phyloP scores from a whole-genome alignment of 2,329 filamentous ascomycete species.

The Paraphoma sp. region DNA sequence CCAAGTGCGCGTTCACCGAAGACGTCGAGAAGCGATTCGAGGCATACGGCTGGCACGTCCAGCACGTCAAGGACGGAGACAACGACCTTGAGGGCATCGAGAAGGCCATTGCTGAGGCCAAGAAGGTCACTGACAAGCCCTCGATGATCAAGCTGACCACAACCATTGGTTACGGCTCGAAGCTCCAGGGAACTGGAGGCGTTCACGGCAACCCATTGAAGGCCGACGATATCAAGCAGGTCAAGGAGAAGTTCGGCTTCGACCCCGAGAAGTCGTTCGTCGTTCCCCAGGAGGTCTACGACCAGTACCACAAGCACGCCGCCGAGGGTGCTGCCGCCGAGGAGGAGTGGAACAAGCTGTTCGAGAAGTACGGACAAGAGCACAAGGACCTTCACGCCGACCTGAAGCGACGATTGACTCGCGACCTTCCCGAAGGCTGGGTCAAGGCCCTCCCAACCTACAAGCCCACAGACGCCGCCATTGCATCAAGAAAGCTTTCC shows the following conservation, averaged over 20 bases:
- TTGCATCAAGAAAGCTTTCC: constrained; percentile 95
- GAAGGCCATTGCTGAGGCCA: constrained; percentile 82
- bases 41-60: constrained; percentile 93
- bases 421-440: constrained; percentile 93
- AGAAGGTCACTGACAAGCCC: constrained; percentile 93
- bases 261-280: constrained; percentile 92
- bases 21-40: constrained; percentile 95
- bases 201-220: constrained; percentile 97
- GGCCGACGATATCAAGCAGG: constrained; percentile 88
- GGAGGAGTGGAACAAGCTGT: constrained; percentile 92
- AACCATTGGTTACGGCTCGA: constrained; percentile 95
- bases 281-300: constrained; percentile 94
- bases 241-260: constrained; percentile 96
- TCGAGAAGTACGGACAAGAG: constrained; percentile 83
- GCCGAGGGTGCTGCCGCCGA: constrained; percentile 87
- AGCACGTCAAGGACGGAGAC: constrained; percentile 87
- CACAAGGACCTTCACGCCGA: constrained; percentile 82
- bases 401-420: constrained; percentile 77
- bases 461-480: constrained; percentile 81
- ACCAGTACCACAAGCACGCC: constrained; percentile 84
- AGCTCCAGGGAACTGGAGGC: constrained; percentile 89
- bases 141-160: constrained; percentile 96
- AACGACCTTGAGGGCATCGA: constrained; percentile 86
- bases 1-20: constrained; percentile 95
- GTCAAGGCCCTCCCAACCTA: constrained; percentile 92